phyloP scores from a whole-genome alignment of 2,329 filamentous ascomycete species.

The Aspergillus oerlinghausenensis region DNA sequence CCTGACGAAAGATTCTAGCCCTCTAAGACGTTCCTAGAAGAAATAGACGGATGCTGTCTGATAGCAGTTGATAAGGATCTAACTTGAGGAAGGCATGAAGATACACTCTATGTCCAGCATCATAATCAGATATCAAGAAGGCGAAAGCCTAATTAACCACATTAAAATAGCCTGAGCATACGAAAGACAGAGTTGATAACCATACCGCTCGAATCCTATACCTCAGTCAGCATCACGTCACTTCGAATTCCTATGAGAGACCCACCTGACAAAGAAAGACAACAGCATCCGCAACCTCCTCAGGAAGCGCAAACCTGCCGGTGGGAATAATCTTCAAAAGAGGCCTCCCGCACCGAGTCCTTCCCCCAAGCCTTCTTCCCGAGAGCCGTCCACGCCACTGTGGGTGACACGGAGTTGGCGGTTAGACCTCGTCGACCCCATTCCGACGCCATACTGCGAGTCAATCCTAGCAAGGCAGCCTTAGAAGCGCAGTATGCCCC shows the following conservation, averaged over 20 bases:
- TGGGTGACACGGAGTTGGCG: slow-evolving; percentile 44
- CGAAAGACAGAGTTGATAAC: too few species aligned
- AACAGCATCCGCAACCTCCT: slow-evolving; percentile 38
- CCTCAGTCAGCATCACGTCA: background rate
- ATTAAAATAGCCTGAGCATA: too few species aligned
- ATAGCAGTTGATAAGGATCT: background rate
- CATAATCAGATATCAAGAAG: too few species aligned
- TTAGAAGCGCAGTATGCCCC: slow-evolving; percentile 48
- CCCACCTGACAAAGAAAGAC: slow-evolving; percentile 36
- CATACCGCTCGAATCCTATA: slow-evolving; percentile 38
- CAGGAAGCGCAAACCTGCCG: slow-evolving; percentile 36
- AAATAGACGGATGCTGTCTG: background rate
- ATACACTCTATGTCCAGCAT: background rate
- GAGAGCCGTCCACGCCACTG: slow-evolving; percentile 45
- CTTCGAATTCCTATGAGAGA: background rate
- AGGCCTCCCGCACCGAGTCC: slow-evolving; percentile 29
- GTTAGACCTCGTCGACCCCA: slow-evolving; percentile 46
- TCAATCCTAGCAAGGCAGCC: slow-evolving; percentile 42
- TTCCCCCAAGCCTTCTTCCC: slow-evolving; percentile 43
- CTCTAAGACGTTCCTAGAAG: background rate
- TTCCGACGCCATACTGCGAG: slow-evolving; percentile 45
- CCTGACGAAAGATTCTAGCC: background rate
- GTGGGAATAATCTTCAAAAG: slow-evolving; percentile 37
- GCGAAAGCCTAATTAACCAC: too few species aligned
- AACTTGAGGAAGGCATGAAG: too few species aligned